Evolutionary conservation across 176 grass and related monocot genomes (phyloP).

Genomic region (Hyparrhenia diplandra): DNA sequence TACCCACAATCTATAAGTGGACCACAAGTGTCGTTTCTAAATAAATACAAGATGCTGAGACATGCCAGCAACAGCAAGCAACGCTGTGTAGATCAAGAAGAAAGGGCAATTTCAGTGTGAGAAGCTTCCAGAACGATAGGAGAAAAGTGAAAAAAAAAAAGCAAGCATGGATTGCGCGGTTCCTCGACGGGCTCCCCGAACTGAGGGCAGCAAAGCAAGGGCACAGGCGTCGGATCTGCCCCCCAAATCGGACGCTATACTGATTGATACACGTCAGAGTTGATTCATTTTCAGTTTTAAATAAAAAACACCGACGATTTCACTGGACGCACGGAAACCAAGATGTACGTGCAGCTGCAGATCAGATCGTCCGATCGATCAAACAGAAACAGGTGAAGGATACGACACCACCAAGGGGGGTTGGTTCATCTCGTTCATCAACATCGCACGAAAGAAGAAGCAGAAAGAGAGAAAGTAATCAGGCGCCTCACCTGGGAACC

Average conservation of each 20-base stretch:
- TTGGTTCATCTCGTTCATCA: no score
- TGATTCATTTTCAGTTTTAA: not conserved
- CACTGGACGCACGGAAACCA: not conserved
- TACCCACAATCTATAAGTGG: not conserved
- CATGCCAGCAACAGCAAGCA: conserved; percentile 26
- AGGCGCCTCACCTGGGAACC: conserved; percentile 18
- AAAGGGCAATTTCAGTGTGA: not conserved
- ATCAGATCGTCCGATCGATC: not conserved
- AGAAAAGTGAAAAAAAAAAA: not conserved
- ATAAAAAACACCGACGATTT: not conserved
- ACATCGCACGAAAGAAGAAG: not conserved
- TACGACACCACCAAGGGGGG: not conserved
- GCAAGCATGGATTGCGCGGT: not conserved
- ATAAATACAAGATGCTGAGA: not conserved
- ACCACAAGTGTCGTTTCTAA: not conserved
- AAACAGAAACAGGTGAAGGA: not conserved
- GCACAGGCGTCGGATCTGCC: not conserved
- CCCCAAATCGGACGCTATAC: not conserved
- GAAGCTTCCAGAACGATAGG: not conserved
- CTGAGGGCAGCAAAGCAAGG: not conserved
- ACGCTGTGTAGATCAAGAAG: not conserved
- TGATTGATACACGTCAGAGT: no score
- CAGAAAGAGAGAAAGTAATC: not conserved
- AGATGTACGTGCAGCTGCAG: not conserved
- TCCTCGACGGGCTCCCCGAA: not conserved